Evolutionary conservation across 2,329 filamentous ascomycete genomes (phyloP).

Genomic region (Venturia aucupariae): DNA sequence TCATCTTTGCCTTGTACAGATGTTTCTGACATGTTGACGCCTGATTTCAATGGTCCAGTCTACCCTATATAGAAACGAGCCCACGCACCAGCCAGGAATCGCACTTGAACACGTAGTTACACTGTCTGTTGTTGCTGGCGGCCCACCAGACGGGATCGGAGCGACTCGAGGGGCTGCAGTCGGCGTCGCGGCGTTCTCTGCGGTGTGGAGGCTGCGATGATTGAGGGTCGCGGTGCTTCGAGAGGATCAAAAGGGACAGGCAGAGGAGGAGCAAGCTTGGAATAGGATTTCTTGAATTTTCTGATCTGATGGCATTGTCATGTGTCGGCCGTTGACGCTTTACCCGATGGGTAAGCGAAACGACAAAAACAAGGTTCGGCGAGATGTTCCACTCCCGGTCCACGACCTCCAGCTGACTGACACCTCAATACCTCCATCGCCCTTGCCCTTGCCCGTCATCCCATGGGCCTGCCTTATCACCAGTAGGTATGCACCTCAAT

Average conservation of each 20-base stretch:
- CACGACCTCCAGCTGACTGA: background rate
- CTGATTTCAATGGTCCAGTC: background rate
- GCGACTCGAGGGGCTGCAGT: background rate
- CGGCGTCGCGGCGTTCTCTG: background rate
- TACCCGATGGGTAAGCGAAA: background rate
- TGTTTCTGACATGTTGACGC: background rate
- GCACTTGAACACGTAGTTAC: background rate
- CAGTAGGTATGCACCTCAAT: background rate
- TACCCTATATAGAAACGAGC: background rate
- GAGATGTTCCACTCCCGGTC: too few species aligned
- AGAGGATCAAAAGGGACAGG: background rate
- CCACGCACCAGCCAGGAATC: background rate
- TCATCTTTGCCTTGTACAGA: slow-evolving; percentile 1
- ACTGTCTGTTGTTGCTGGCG: background rate
- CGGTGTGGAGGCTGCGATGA: background rate
- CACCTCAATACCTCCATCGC: background rate
- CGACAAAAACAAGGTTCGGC: background rate
- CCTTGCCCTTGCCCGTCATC: too few species aligned
- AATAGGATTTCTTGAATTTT: background rate
- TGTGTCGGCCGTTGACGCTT: background rate
- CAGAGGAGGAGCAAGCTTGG: background rate
- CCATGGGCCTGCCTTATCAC: background rate
- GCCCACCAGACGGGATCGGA: too few species aligned
- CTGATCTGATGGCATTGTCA: background rate
- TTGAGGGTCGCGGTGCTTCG: background rate